These are phyloP conservation scores for Craterostigma plantagineum DNA, from an alignment of 257 asterid species.

Conservation along the genomic window DNA sequence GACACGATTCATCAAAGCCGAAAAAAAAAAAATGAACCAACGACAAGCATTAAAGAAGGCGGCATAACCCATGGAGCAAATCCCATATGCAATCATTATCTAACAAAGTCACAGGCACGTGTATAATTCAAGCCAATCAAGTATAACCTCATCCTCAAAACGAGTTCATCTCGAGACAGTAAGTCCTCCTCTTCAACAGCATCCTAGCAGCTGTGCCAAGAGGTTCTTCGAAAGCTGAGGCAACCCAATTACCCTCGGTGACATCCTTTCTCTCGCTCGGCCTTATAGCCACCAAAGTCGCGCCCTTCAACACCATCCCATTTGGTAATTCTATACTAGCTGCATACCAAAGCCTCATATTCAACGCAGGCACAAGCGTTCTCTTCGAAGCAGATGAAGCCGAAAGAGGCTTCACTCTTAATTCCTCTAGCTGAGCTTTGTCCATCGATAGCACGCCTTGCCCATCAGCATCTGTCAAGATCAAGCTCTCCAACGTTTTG, in stretches of 20 bases:
- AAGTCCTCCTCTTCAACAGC: slow-evolving; percentile 60
- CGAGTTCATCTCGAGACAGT: slow-evolving; percentile 66
- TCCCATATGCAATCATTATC: too few species aligned
- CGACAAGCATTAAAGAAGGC: too few species aligned
- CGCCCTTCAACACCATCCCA: slow-evolving; percentile 54
- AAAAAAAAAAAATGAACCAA: too few species aligned
- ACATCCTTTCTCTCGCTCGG: slow-evolving; percentile 55
- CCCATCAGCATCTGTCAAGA: slow-evolving; percentile 47
- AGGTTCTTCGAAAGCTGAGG: slow-evolving; percentile 55
- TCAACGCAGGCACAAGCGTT: slow-evolving; percentile 48
- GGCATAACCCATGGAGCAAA: too few species aligned
- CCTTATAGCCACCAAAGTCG: slow-evolving; percentile 59
- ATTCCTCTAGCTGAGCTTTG: slow-evolving; percentile 54
- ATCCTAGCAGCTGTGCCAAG: slow-evolving; percentile 55
- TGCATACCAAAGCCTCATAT: slow-evolving; percentile 57
- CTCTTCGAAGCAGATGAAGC: slow-evolving; percentile 62
- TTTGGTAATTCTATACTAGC: slow-evolving; percentile 42
- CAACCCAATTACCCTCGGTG: slow-evolving; percentile 41
- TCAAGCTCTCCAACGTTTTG: slow-evolving; percentile 40
- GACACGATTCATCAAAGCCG: too few species aligned
- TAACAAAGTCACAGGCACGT: too few species aligned
- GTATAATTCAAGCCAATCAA: too few species aligned
- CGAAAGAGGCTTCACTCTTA: slow-evolving; percentile 59
- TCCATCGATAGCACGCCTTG: slow-evolving; percentile 61
- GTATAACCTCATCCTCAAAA: slow-evolving; percentile 14